Evolutionary conservation across 2,329 filamentous ascomycete genomes (phyloP).

Genomic region (Diaporthe capsici): DNA sequence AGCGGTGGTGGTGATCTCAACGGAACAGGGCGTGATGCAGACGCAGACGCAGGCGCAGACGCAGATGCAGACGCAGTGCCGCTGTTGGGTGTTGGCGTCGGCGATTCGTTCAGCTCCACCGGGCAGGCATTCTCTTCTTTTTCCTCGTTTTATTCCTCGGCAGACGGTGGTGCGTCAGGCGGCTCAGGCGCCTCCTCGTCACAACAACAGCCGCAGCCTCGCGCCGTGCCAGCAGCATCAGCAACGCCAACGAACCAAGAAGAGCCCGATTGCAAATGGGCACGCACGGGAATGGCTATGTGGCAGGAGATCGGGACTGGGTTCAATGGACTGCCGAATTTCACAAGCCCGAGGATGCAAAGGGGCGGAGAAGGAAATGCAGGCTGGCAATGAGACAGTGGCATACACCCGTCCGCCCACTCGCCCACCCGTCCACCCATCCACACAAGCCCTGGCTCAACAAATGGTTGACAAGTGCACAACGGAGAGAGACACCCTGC

Average conservation of each 20-base stretch:
- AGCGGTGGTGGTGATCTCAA: neutral
- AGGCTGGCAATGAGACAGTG: neutral
- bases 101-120: neutral
- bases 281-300: slow-evolving; percentile 14
- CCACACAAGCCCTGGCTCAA: neutral
- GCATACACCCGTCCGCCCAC: neutral
- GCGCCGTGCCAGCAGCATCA: neutral
- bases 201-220: slow-evolving; percentile 15
- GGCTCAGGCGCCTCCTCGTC: neutral
- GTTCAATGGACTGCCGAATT: slow-evolving; percentile 36
- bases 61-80: neutral
- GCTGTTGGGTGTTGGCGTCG: neutral
- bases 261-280: slow-evolving; percentile 14
- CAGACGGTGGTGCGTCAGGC: neutral
- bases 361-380: slow-evolving; percentile 9
- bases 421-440: neutral
- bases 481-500: neutral
- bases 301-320: slow-evolving; percentile 29
- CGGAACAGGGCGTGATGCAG: neutral
- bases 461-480: neutral
- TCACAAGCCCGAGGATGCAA: slow-evolving; percentile 34
- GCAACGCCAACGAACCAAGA: neutral
- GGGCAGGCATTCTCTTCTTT: slow-evolving; percentile 4
- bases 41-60: neutral
- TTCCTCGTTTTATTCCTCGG: neutral